phyloP scores from a whole-genome alignment of 495 filamentous ascomycete species.

The Hyaloscypha finlandica region DNA sequence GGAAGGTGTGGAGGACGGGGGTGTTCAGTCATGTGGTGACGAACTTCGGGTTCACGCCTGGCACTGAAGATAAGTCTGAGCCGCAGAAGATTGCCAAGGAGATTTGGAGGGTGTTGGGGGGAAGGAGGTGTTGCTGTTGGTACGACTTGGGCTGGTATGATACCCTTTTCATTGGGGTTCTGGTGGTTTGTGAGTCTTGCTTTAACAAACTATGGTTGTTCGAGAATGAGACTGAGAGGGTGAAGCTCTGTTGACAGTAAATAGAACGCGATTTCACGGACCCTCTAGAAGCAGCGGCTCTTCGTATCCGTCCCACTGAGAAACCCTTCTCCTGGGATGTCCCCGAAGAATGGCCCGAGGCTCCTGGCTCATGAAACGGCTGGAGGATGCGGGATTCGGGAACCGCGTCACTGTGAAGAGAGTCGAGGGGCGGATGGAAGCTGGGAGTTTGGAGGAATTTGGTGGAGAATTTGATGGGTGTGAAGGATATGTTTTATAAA shows the following conservation, averaged over 20 bases:
- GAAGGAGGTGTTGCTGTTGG: slow-evolving; percentile 21
- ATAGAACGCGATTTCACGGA: slow-evolving; percentile 18
- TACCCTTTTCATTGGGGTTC: background rate
- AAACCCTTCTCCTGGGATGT: slow-evolving; percentile 10
- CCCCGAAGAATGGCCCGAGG: slow-evolving; percentile 1
- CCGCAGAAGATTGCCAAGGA: slow-evolving; percentile 17
- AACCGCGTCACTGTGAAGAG: slow-evolving; percentile 10
- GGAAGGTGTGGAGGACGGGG: slow-evolving; percentile 64
- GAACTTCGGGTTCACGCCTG: slow-evolving; percentile 35
- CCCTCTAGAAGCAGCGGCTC: slow-evolving; percentile 7
- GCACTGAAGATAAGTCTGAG: slow-evolving; percentile 2
- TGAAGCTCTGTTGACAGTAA: background rate
- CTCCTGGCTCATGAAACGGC: slow-evolving; percentile 5
- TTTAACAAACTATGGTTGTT: too few relatives aligned
- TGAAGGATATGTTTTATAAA: slow-evolving; percentile 26
- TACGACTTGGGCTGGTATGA: slow-evolving; percentile 26
- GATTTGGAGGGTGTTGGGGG: slow-evolving; percentile 18
- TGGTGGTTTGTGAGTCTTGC: too few relatives aligned
- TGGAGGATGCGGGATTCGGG: slow-evolving; percentile 27
- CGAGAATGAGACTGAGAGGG: background rate
- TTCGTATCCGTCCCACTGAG: slow-evolving; percentile 11
- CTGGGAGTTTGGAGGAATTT: slow-evolving; percentile 23
- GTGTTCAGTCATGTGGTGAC: slow-evolving; percentile 60
- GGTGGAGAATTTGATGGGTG: slow-evolving; percentile 27
- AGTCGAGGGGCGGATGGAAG: slow-evolving; percentile 2